These are phyloP conservation scores for Salvia sclarea DNA, from an alignment of 305 asterid species.

Conservation along the genomic window DNA sequence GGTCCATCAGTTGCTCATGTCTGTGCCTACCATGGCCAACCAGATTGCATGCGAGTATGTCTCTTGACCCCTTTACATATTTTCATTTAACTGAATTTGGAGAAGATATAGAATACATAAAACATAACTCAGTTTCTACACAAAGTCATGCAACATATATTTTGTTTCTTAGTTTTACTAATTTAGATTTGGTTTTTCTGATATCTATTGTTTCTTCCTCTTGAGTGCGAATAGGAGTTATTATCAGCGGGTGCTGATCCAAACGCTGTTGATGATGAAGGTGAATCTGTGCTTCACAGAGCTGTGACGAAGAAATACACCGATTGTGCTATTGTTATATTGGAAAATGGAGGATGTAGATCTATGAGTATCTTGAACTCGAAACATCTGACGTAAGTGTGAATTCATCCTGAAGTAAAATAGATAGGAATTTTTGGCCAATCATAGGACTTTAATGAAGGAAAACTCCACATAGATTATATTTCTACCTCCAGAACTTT, in stretches of 20 bases:
- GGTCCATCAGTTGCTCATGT: conserved; percentile 99
- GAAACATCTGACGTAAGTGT: conserved; percentile 82
- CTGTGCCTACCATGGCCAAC: conserved; percentile 99
- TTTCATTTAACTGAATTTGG: conserved; percentile 14
- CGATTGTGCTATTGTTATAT: conserved; percentile 83
- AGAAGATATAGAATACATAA: conserved; percentile 20
- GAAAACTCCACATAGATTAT: conserved; percentile 4
- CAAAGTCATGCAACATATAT: conserved; percentile 1
- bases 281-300: conserved; percentile 96
- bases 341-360: conserved; percentile 96
- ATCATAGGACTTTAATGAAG: conserved; percentile 10
- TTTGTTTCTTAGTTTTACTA: not conserved
- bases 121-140: conserved; percentile 7
- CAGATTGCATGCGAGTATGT: conserved; percentile 96
- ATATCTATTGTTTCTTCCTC: conserved; percentile 27
- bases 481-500: conserved; percentile 1
- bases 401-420: conserved; percentile 32
- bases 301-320: conserved; percentile 91
- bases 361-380: conserved; percentile 89
- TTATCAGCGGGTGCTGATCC: conserved; percentile 96
- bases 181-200: not conserved
- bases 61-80: conserved; percentile 9
- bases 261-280: conserved; percentile 95
- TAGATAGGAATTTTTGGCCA: conserved; percentile 18
- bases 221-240: conserved; percentile 63